Evolutionary conservation across 148 eudicot species (phyloP).

Genomic region (Agrostemma githago): DNA sequence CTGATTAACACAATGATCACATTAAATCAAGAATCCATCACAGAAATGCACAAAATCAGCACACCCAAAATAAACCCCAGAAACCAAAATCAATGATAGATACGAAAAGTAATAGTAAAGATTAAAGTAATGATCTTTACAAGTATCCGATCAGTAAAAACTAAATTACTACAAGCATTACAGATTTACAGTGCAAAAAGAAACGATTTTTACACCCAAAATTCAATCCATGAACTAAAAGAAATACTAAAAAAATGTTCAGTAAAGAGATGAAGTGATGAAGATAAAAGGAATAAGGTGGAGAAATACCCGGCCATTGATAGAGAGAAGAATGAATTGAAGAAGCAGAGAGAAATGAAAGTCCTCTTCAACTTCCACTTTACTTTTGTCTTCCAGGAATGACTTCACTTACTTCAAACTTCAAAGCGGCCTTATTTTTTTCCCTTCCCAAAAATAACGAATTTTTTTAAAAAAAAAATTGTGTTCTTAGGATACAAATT

Average conservation of each 20-base stretch:
- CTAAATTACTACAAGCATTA: too few relatives aligned
- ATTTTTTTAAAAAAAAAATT: too few relatives aligned
- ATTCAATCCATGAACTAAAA: background rate
- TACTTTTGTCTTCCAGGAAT: too few relatives aligned
- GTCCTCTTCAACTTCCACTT: background rate
- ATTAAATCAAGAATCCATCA: too few relatives aligned
- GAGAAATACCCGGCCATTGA: slow-evolving; percentile 30
- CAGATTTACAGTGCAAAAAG: too few relatives aligned
- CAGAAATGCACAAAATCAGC: background rate
- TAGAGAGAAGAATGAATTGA: slow-evolving; percentile 6
- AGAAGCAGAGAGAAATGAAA: background rate
- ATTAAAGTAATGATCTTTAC: background rate
- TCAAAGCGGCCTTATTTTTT: background rate
- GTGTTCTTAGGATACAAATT: too few relatives aligned
- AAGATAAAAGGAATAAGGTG: background rate
- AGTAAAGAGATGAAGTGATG: background rate
- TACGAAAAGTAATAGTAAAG: background rate
- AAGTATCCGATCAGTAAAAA: background rate
- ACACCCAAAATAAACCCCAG: background rate
- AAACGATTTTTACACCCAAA: too few relatives aligned
- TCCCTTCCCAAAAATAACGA: too few relatives aligned
- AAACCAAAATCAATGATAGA: background rate
- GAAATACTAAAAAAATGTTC: background rate
- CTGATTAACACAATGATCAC: too few relatives aligned
- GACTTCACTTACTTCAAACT: background rate